Evolutionary conservation across 2,329 filamentous ascomycete species (phyloP), one percentile per base, ranked within the genome.

Genomic region (Arthrobotrys pseudoclavata): DNA sequence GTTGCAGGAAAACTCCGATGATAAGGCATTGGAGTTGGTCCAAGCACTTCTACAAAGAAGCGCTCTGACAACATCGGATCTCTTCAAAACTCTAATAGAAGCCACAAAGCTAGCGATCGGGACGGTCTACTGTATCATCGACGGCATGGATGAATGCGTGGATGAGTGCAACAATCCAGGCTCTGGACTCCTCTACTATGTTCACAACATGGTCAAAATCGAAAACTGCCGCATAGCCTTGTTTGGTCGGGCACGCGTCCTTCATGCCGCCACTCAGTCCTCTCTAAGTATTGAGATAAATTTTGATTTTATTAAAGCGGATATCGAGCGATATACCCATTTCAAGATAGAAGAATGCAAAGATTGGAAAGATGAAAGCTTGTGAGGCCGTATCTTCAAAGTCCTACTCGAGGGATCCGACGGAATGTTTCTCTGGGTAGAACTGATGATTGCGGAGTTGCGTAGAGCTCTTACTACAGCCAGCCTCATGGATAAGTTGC

Each of bases 371-470:
- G 37, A 40, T 5, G 13, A 40, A 24, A 47, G 22, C 2, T 26
- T 31, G 22, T 37, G 40, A 47, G 40, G 48, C 5, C n/a, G 10
- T 5, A 15, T 63, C 24, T 29, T 31, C 15, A 12, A 63, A 26
- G 12, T n/a, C 0, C 5, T 67, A 12, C 18, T 67, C 12, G 13
- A 40, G 3, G 29, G n/a, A 13, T 40, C 62, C 24, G 62, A 24
- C 29, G 62, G 62, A 52, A 67, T 52, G 45, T 67, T 67, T 13
- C 34, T 67, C 4, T 67, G 62, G 62, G 29, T 67, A 13, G 31
- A 67, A 10, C 15, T 67, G 26, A 53, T 53, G 45, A 42, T 42
- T 53, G 29, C 7, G 0, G 45, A 42, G 5, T 26, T 67, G 10
- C 26, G 26, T 1, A 40, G 20, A 24, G 42, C 12, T 4, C 1